Evolutionary conservation across 345 rosid species (phyloP).

Genomic region (Pugionium dolabratum): DNA sequence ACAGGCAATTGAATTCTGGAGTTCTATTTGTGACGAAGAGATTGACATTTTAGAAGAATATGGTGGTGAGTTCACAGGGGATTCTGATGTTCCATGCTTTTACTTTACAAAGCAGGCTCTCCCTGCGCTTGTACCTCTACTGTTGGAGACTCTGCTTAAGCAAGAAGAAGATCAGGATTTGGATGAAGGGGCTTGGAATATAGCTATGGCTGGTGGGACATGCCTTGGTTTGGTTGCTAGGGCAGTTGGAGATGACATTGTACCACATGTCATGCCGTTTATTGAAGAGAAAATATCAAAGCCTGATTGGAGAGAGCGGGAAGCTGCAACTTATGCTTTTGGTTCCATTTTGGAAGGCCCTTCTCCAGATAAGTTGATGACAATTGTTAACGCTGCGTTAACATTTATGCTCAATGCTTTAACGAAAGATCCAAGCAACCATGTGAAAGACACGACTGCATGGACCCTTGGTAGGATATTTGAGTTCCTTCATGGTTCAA

Average conservation of each 20-base stretch:
- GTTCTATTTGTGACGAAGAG: constrained; percentile 70
- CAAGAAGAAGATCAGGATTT: constrained; percentile 74
- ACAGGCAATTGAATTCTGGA: constrained; percentile 73
- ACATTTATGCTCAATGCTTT: constrained; percentile 62
- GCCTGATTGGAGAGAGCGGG: constrained; percentile 70
- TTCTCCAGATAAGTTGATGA: constrained; percentile 54
- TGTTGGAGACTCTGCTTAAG: constrained; percentile 66
- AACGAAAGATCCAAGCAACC: constrained; percentile 46
- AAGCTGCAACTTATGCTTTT: constrained; percentile 68
- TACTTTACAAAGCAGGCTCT: constrained; percentile 65
- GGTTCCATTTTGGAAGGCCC: constrained; percentile 75
- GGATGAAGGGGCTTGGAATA: constrained; percentile 77
- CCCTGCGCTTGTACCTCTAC: constrained; percentile 57
- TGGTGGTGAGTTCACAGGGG: constrained; percentile 52
- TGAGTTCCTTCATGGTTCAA: constrained; percentile 74
- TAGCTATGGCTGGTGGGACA: constrained; percentile 71
- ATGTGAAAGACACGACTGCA: constrained; percentile 48
- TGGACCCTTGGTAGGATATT: constrained; percentile 79
- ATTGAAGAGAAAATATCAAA: constrained; percentile 66
- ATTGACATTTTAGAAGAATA: constrained; percentile 65
- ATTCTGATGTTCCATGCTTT: constrained; percentile 59
- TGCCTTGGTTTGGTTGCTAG: constrained; percentile 70
- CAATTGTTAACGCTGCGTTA: constrained; percentile 56
- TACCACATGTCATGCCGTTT: constrained; percentile 67
- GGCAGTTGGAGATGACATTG: constrained; percentile 67